A percentile compares a stretch with the other conserved stretches of the same genome.
phyloP scores from a whole-genome alignment of 768 basidiomycete species.

The Strobilomyces dryophilus region DNA sequence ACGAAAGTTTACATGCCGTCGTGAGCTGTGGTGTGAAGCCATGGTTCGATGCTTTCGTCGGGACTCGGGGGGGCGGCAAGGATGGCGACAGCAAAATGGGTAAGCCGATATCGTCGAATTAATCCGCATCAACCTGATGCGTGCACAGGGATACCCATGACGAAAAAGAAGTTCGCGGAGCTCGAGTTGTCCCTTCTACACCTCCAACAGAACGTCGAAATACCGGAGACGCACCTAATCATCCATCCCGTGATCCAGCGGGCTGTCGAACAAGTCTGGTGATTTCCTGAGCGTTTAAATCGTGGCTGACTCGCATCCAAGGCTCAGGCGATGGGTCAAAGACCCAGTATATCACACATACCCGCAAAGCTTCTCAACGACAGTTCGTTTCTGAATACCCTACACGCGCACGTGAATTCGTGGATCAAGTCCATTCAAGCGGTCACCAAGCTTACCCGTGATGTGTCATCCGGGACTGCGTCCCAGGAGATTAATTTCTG shows the following conservation, averaged over 20 bases:
- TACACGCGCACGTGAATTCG: slow-evolving; percentile 90
- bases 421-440: slow-evolving; percentile 99
- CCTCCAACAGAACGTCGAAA: slow-evolving; percentile 98
- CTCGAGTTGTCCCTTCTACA: slow-evolving; percentile 92
- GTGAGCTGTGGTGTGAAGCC: slow-evolving; percentile 96
- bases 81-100: slow-evolving; percentile 84
- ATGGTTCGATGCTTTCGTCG: slow-evolving; percentile 98
- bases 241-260: slow-evolving; percentile 88
- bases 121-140: slow-evolving; percentile 3
- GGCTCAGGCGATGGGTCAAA: slow-evolving; percentile 49
- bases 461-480: slow-evolving; percentile 91
- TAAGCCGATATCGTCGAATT: slow-evolving; percentile 23
- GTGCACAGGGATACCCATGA: slow-evolving; percentile 80
- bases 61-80: slow-evolving; percentile 70
- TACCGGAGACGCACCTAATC: slow-evolving; percentile 90
- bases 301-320: slow-evolving; percentile 12
- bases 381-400: slow-evolving; percentile 85
- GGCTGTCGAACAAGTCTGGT: slow-evolving; percentile 69
- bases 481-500: slow-evolving; percentile 99
- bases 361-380: slow-evolving; percentile 76
- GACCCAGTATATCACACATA: slow-evolving; percentile 73
- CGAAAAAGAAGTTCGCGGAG: slow-evolving; percentile 99
- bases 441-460: slow-evolving; percentile 92
- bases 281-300: slow-evolving; percentile 28
- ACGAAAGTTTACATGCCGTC: slow-evolving; percentile 92